A percentile compares a stretch with the other conserved stretches of the same genome.
These are phyloP conservation scores for Termitomyces heimii DNA, from an alignment of 768 basidiomycete species.

Conservation along the genomic window DNA sequence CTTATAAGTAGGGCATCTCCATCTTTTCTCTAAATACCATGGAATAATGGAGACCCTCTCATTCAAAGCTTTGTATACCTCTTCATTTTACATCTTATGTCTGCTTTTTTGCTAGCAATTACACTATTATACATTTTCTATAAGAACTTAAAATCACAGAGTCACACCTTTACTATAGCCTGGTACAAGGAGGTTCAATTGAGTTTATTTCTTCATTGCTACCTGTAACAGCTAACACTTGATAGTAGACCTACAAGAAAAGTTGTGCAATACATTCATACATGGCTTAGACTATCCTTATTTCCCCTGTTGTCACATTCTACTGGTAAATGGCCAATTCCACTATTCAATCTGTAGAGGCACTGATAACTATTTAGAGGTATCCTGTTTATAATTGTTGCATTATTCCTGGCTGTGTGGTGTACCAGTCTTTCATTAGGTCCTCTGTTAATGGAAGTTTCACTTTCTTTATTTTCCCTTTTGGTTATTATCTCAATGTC, in stretches of 20 bases:
- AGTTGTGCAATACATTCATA: background rate
- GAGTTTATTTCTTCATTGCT: background rate
- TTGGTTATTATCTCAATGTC: background rate
- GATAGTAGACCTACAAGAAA: background rate
- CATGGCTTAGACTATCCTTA: background rate
- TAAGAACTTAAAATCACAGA: background rate
- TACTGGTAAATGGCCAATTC: background rate
- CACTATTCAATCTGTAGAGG: too few species aligned
- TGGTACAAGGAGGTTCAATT: background rate
- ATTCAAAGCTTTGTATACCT: background rate
- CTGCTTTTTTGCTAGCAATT: background rate
- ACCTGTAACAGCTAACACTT: background rate
- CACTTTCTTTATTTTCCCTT: too few species aligned
- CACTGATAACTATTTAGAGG: background rate
- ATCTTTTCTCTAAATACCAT: background rate
- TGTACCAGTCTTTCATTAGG: background rate
- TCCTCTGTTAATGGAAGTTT: background rate
- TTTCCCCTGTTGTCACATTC: background rate
- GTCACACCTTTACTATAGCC: background rate
- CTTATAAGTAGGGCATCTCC: background rate
- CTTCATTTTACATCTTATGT: background rate
- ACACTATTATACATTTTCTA: background rate
- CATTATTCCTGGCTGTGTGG: background rate
- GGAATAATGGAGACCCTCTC: background rate
- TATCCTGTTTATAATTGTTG: background rate